Evolutionary conservation across 1,284 basidiomycete genomes (phyloP), one percentile per base, ranked within the genome.

Genomic region (Malassezia japonica): DNA sequence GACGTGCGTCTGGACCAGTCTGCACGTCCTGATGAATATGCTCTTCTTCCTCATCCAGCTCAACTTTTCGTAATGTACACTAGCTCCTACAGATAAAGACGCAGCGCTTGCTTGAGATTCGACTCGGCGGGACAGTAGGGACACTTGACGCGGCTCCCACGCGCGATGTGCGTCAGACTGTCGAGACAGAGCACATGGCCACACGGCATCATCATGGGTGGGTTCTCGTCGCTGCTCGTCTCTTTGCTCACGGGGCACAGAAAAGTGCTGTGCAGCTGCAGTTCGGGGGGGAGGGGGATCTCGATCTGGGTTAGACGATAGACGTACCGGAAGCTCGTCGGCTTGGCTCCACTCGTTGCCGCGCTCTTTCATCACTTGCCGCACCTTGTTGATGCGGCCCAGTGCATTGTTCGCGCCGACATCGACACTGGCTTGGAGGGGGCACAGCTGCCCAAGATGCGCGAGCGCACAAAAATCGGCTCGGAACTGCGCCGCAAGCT

Each of bases 241-340:
- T 98, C 92, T 75, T 96, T 98, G 13, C 87, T 92, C 25, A 99
- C 92, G 1, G 94, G 89, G 74, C 94, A 99, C 35, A 89, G 84
- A 72, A 99, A 98, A 53, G 94, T 86, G 1, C 90, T 94, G 73
- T 99, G 94, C 74, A 92, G 96, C 25, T 88, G 55, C 20, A 72
- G 79, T 64, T 90, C 84, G 1, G 59, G 35, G 1, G 86, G 82
- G 10, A 98, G 74, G 0, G 88, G 87, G 60, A 98, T 88, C 76
- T 95, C 92, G 70, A 96, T 88, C 90, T 94, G 64, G 23, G 15
- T 24, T 25, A 6, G 31, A 16, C n/a, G 44, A 29, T 1, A 37
- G 21, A 77, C 81, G 60, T 69, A 92, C 90, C 4, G 90, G 90
- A 36, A 95, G 76, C 73, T 96, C 91, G 58, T 89, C 83, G 2